phyloP scores from a whole-genome alignment of 1,284 basidiomycete species.

The Boletus holoroseus region DNA sequence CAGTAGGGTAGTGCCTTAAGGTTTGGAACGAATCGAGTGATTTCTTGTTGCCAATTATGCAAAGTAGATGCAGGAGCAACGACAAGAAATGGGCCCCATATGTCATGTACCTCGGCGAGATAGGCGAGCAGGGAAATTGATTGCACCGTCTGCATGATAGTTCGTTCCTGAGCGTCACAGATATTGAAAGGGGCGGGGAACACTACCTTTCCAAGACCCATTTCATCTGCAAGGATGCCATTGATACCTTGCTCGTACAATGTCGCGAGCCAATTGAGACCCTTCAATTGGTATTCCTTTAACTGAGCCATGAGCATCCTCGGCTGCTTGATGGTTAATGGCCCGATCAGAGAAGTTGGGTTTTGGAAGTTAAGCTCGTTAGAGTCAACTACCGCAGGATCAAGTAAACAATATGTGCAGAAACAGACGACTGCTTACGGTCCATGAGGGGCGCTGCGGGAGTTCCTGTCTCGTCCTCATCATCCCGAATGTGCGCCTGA shows the following conservation, averaged over 20 bases:
- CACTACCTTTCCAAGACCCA: conserved; percentile 89
- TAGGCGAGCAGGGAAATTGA: conserved; percentile 97
- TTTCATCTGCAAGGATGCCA: conserved; percentile 96
- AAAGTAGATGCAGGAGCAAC: conserved; percentile 97
- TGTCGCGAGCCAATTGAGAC: conserved; percentile 96
- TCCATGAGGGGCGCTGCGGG: conserved; percentile 52
- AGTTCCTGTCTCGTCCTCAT: conserved; percentile 35
- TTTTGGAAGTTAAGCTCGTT: conserved; percentile 99
- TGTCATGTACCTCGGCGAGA: conserved; percentile 94
- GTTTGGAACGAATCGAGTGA: conserved; percentile 90
- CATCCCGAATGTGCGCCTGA: conserved; percentile 54
- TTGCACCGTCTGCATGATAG: conserved; percentile 79
- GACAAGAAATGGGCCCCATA: conserved; percentile 99
- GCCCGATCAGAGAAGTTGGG: conserved; percentile 87
- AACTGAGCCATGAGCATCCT: conserved; percentile 95
- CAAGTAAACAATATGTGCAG: conserved; percentile 1
- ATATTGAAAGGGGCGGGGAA: neutral
- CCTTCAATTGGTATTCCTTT: conserved; percentile 99
- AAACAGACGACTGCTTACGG: conserved; percentile 42
- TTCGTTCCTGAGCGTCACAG: neutral
- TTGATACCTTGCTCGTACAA: conserved; percentile 99
- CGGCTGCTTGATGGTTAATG: conserved; percentile 85
- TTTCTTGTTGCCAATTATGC: conserved; percentile 99
- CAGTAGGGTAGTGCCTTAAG: conserved; percentile 97
- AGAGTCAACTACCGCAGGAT: conserved; percentile 64